A percentile compares a stretch with the other conserved stretches of the same genome.
Conservation (phyloP, 2,329 filamentous ascomycete species). For the Penicillium brasilianum region DNA sequence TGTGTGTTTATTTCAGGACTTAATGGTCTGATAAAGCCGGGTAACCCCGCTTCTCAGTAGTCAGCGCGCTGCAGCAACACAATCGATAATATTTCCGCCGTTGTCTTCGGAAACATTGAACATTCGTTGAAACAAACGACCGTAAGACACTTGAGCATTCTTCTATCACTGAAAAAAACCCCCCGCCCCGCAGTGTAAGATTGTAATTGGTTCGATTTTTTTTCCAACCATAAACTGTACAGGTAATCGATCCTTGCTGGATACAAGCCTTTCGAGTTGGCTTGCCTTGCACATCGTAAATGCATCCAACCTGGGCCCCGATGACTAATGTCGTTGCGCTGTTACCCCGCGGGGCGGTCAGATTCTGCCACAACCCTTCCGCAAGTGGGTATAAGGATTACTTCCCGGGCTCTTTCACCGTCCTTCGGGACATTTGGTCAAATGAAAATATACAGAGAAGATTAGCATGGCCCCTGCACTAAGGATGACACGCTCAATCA, state of each 20-base stretch:
- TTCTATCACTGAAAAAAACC: not conserved
- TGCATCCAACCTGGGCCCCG: no score
- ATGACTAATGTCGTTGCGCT: no score
- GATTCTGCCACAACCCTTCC: slow-evolving; percentile 1
- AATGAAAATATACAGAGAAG: slow-evolving; percentile 75
- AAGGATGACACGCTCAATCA: slow-evolving; percentile 93
- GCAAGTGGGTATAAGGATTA: not conserved
- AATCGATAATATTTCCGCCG: not conserved
- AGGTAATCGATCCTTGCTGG: not conserved
- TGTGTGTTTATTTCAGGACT: slow-evolving; percentile 2
- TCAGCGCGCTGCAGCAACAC: not conserved
- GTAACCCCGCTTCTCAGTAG: slow-evolving; percentile 10
- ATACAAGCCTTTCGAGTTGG: no score
- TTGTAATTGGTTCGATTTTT: no score
- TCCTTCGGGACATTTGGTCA: slow-evolving; percentile 64
- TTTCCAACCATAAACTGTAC: not conserved
- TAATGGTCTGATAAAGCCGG: slow-evolving; percentile 12
- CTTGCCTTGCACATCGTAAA: no score
- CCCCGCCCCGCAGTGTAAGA: no score
- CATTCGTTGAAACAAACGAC: not conserved
- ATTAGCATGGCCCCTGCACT: slow-evolving; percentile 85
- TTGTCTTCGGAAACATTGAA: not conserved
- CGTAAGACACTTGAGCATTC: not conserved
- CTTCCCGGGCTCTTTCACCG: not conserved
- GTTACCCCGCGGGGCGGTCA: slow-evolving; percentile 3